A percentile compares a stretch with the other conserved stretches of the same genome.
phyloP scores from a whole-genome alignment of 164 flowering plant genomes.

The Kalanchoe fedtschenkoi region DNA sequence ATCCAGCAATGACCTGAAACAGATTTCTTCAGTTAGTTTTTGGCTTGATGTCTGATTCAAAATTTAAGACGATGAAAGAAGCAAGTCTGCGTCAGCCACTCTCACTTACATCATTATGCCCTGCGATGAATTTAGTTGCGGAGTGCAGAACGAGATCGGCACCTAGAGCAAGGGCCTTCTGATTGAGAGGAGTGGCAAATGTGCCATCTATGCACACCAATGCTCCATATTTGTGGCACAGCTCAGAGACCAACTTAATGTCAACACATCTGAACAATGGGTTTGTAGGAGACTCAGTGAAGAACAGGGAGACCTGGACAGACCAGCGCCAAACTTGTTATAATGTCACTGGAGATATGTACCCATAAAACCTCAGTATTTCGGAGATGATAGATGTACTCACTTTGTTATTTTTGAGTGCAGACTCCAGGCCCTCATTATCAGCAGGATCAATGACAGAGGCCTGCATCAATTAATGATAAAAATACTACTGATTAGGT shows the following conservation, averaged over 20 bases:
- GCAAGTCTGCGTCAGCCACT: neutral
- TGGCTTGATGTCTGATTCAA: neutral
- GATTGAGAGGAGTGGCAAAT: conserved; percentile 93
- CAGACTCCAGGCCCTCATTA: conserved; percentile 53
- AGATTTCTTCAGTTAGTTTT: neutral
- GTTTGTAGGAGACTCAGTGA: conserved; percentile 96
- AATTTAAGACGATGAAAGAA: neutral
- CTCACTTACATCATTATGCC: conserved; percentile 82
- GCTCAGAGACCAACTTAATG: conserved; percentile 71
- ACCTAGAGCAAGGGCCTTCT: conserved; percentile 88
- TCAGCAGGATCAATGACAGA: conserved; percentile 93
- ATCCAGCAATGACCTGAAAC: conserved; percentile 82
- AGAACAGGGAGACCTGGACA: conserved; percentile 82
- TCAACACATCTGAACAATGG: conserved; percentile 95
- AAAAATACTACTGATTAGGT: neutral
- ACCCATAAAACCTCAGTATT: neutral
- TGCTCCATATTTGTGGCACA: conserved; percentile 83
- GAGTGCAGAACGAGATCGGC: conserved; percentile 94
- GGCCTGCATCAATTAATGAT: conserved; percentile 41
- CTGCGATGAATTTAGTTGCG: conserved; percentile 78
- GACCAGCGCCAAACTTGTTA: neutral
- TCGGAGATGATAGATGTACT: conserved; percentile 10
- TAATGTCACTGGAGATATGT: neutral
- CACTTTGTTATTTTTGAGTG: conserved; percentile 61
- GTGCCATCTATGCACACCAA: conserved; percentile 89